phyloP scores from a whole-genome alignment of 2,329 filamentous ascomycete genomes.

The Boeremia lycopersici region DNA sequence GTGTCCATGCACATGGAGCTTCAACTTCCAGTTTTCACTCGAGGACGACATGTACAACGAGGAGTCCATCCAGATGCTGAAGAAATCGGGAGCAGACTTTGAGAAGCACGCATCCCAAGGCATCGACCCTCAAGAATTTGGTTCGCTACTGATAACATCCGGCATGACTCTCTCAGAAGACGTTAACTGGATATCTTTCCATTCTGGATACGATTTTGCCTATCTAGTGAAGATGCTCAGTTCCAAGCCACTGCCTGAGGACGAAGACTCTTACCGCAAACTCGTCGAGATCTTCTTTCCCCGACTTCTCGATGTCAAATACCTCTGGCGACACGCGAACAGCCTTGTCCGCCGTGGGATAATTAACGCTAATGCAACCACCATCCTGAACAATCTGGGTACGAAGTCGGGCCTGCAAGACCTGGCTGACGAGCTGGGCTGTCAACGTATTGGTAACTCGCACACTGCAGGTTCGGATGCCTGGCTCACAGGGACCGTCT shows the following conservation, averaged over 20 bases:
- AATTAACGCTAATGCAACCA: constrained; percentile 58
- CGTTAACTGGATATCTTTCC: constrained; percentile 96
- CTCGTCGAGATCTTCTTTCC: constrained; percentile 94
- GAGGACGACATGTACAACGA: constrained; percentile 98
- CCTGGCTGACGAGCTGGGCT: constrained; percentile 89
- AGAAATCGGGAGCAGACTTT: constrained; percentile 93
- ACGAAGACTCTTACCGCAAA: constrained; percentile 87
- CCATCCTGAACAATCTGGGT: constrained; percentile 83
- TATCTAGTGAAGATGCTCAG: constrained; percentile 95
- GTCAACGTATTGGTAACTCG: constrained; percentile 83
- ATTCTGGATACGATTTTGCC: constrained; percentile 97
- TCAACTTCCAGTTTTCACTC: constrained; percentile 97
- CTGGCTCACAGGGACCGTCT: constrained; percentile 89
- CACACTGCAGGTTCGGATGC: constrained; percentile 96
- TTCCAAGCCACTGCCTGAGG: constrained; percentile 80
- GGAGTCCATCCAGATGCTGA: constrained; percentile 88
- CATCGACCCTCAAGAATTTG: constrained; percentile 89
- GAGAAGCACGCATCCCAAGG: constrained; percentile 81
- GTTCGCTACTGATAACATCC: constrained; percentile 86
- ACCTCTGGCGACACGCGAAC: constrained; percentile 89
- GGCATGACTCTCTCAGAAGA: constrained; percentile 87
- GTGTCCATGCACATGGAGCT: constrained; percentile 94
- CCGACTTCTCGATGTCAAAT: constrained; percentile 93
- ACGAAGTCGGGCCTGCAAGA: constrained; percentile 92
- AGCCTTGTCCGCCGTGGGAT: constrained; percentile 61